Percentiles rank a stretch among this genome's conserved stretches.
These are phyloP conservation scores for Medicago truncatula DNA, from an alignment of 306 rosid genomes.

Conservation along the genomic window MtrunA17r5.0-ANR NC_053044.1:2366001-2366500, in stretches of 20 bases:
- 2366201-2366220: slow-evolving; percentile 11
- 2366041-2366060: not conserved
- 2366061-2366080: slow-evolving; percentile 42
- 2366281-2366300: slow-evolving; percentile 5
- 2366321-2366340: slow-evolving; percentile 7
- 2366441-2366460: too few species aligned
- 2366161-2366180: slow-evolving; percentile 79
- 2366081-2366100: slow-evolving; percentile 78
- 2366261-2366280: slow-evolving; percentile 15
- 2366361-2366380: slow-evolving; percentile 2
- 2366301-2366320: not conserved
- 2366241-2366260: slow-evolving; percentile 8
- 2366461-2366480: too few species aligned
- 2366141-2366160: slow-evolving; percentile 84
- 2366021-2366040: slow-evolving; percentile 10
- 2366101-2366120: slow-evolving; percentile 80
- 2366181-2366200: slow-evolving; percentile 64
- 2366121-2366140: slow-evolving; percentile 66
- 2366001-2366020: not conserved
- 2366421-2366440: too few species aligned
- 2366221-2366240: not conserved
- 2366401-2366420: too few species aligned
- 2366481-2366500: too few species aligned
- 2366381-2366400: not conserved
- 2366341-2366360: slow-evolving; percentile 2